Percentiles rank a stretch among this genome's conserved stretches.
These are phyloP conservation scores for Trapa bicornis DNA, from an alignment of 345 rosid genomes.

Conservation along the genomic window DNA sequence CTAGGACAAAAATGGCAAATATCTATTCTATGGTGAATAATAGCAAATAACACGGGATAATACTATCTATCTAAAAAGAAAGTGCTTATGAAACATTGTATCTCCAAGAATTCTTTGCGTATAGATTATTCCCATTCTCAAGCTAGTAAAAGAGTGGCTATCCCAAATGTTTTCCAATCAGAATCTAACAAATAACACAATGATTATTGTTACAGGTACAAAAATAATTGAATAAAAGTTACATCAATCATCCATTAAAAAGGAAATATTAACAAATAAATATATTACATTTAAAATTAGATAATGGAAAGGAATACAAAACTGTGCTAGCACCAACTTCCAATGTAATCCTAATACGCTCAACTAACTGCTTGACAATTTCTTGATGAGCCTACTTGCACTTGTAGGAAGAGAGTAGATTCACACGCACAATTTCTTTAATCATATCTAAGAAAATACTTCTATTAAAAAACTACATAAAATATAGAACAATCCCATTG, in stretches of 20 bases:
- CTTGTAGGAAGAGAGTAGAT: conserved; percentile 4
- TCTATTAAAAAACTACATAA: background rate
- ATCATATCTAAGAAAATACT: background rate
- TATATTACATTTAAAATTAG: conserved; percentile 1
- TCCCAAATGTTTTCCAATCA: too few species aligned
- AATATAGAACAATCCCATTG: background rate
- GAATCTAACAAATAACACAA: too few species aligned
- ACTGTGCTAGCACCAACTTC: conserved; percentile 25
- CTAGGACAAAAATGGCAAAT: background rate
- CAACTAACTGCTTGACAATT: conserved; percentile 57
- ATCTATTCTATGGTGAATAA: background rate
- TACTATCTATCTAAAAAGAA: background rate
- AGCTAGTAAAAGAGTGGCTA: background rate
- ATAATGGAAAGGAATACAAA: conserved; percentile 10
- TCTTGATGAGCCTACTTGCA: conserved; percentile 58
- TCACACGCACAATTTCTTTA: background rate
- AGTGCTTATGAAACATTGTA: background rate
- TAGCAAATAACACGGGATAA: background rate
- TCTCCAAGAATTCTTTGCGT: background rate
- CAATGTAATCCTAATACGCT: conserved; percentile 89
- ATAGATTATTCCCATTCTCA: background rate
- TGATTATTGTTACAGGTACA: background rate
- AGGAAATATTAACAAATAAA: background rate
- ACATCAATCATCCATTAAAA: background rate
- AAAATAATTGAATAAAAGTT: background rate